A percentile compares a stretch with the other conserved stretches of the same genome.
phyloP scores from a whole-genome alignment of 345 rosid species.

The Mangifera indica region DNA sequence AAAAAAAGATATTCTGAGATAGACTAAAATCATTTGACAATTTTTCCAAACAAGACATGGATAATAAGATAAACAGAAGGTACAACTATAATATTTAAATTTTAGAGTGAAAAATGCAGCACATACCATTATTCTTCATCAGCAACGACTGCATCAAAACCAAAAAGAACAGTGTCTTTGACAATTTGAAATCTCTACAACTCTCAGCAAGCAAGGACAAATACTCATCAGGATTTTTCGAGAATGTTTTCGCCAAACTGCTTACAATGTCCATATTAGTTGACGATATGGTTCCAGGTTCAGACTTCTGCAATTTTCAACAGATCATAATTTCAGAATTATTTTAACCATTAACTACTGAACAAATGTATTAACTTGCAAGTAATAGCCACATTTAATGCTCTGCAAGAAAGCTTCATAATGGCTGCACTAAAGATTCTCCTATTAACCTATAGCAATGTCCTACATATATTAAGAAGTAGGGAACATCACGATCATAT shows the following conservation, averaged over 20 bases:
- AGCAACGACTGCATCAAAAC: conserved; percentile 65
- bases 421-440: background rate
- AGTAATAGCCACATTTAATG: background rate
- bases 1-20: background rate
- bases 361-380: background rate
- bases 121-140: conserved; percentile 36
- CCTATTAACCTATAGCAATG: background rate
- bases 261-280: conserved; percentile 60
- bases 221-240: conserved; percentile 44
- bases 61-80: background rate
- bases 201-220: conserved; percentile 57
- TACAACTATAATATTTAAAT: background rate
- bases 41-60: background rate
- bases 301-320: conserved; percentile 48
- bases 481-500: background rate
- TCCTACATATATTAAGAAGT: conserved; percentile 1
- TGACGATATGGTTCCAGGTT: conserved; percentile 39
- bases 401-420: background rate
- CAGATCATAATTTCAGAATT: conserved; percentile 23
- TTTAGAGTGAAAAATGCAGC: conserved; percentile 7
- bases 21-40: background rate
- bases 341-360: conserved; percentile 10
- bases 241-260: conserved; percentile 55
- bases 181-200: conserved; percentile 41
- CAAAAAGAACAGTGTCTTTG: conserved; percentile 70